Evolutionary conservation across 352 stramenopile genomes (phyloP).

Genomic region (Phytophthora sp.): DNA sequence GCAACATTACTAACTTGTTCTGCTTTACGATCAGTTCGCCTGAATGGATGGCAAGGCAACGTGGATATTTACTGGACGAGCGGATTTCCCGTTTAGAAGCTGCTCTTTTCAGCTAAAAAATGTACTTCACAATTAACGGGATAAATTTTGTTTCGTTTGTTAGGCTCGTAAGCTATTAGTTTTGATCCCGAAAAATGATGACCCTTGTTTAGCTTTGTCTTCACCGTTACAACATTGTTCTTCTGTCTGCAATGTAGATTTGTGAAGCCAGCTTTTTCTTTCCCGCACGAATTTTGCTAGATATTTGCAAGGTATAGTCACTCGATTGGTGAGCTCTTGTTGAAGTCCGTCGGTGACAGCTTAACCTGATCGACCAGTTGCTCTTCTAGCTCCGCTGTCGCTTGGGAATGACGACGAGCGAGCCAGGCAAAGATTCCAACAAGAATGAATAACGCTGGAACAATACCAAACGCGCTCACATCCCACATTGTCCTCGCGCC

Average conservation of each 20-base stretch:
- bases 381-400: constrained; percentile 11
- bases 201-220: no score
- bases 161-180: no score
- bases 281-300: no score
- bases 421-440: constrained; percentile 23
- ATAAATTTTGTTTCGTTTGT: no score
- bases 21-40: constrained; percentile 36
- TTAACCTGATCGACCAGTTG: constrained; percentile 12
- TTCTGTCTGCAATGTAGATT: no score
- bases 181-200: no score
- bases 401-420: neutral
- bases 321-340: constrained; percentile 5
- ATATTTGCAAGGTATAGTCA: no score
- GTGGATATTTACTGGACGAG: constrained; percentile 45
- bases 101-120: constrained; percentile 37
- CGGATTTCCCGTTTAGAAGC: constrained; percentile 51
- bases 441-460: constrained; percentile 10
- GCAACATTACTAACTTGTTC: no score
- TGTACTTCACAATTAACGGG: no score
- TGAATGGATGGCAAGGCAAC: constrained; percentile 53
- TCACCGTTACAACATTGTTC: no score
- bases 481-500: constrained; percentile 56
- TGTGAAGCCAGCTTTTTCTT: no score
- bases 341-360: neutral
- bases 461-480: constrained; percentile 42